phyloP scores from a whole-genome alignment of 2,329 filamentous ascomycete species.

The Cladophialophora exuberans region DNA sequence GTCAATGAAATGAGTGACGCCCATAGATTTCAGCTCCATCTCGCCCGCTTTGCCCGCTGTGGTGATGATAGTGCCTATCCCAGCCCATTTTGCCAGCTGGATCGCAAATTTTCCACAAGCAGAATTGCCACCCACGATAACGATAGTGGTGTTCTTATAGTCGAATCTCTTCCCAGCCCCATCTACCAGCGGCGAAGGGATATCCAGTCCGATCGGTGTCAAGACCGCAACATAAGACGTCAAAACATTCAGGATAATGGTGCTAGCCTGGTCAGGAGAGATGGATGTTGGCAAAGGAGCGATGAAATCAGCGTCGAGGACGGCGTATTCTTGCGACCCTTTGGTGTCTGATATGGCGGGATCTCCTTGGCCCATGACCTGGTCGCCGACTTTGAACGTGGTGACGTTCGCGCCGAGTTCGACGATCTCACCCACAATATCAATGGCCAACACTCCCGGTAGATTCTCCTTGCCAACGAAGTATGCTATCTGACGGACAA shows the following conservation, averaged over 20 bases:
- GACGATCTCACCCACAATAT: constrained; percentile 3
- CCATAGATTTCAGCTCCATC: neutral
- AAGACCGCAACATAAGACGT: constrained; percentile 3
- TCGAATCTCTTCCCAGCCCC: neutral
- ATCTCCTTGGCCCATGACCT: constrained; percentile 6
- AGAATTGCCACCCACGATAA: neutral
- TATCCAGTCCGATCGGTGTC: neutral
- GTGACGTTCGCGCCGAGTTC: neutral
- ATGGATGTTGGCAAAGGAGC: neutral
- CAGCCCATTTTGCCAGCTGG: constrained; percentile 6
- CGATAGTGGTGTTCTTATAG: neutral
- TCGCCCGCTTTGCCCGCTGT: neutral
- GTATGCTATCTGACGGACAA: constrained; percentile 2
- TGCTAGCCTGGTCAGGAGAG: constrained; percentile 2
- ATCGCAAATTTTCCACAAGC: constrained; percentile 3
- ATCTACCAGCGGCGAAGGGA: neutral
- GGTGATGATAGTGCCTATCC: neutral
- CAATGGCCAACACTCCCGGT: neutral
- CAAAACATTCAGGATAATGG: constrained; percentile 4
- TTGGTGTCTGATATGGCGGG: constrained; percentile 5
- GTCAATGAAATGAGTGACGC: constrained; percentile 2
- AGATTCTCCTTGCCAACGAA: constrained; percentile 8
- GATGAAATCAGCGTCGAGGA: constrained; percentile 8
- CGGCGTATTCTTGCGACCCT: constrained; percentile 4
- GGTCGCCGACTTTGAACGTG: neutral